A percentile compares a stretch with the other conserved stretches of the same genome.
These are phyloP conservation scores for Serendipita sp. DNA, from an alignment of 768 basidiomycete species.

Conservation along the genomic window DNA sequence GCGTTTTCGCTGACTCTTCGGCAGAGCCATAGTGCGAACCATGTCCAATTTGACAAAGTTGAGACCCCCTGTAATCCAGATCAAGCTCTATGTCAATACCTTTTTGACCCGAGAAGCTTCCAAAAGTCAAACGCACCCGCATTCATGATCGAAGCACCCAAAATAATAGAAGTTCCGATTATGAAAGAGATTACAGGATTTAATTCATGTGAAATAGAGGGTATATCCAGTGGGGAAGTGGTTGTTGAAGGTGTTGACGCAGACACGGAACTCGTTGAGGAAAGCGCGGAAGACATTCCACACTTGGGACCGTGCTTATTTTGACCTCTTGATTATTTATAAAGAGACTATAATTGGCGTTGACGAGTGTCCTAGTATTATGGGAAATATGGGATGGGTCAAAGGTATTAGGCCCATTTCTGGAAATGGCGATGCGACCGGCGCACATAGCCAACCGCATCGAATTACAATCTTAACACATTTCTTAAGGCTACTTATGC, in stretches of 20 bases:
- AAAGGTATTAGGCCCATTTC: no score
- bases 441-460: no score
- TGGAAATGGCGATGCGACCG: no score
- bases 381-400: no score
- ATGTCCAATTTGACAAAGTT: conserved; percentile 91
- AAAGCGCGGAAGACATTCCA: background rate
- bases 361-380: no score
- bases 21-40: conserved; percentile 60
- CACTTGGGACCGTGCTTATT: no score
- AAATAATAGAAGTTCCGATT: conserved; percentile 72
- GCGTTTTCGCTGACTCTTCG: conserved; percentile 52
- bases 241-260: background rate
- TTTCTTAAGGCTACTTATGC: no score
- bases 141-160: conserved; percentile 71
- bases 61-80: conserved; percentile 38
- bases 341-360: no score
- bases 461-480: no score
- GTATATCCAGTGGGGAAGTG: background rate
- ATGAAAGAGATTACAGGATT: conserved; percentile 58
- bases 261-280: background rate
- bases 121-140: conserved; percentile 31
- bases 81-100: background rate
- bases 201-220: background rate
- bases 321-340: no score
- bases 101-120: background rate